These are phyloP conservation scores for Dryadomyces quercivorus DNA, from an alignment of 2,329 filamentous ascomycete genomes.

Conservation along the genomic window DNA sequence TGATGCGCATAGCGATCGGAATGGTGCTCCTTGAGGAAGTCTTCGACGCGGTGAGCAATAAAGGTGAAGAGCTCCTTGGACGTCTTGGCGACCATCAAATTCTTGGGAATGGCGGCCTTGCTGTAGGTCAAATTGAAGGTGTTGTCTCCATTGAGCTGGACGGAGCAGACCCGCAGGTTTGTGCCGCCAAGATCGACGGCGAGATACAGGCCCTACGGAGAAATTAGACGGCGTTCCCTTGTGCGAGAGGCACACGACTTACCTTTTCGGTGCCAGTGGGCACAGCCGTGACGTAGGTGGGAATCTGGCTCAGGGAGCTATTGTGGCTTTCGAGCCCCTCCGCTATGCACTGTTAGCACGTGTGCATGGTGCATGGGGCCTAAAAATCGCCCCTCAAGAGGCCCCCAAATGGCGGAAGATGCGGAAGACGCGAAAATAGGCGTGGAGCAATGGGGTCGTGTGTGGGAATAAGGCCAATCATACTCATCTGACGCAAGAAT, in stretches of 20 bases:
- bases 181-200: slow-evolving; percentile 97
- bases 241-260: neutral
- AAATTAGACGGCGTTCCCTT: neutral
- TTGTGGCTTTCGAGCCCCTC: slow-evolving; percentile 71
- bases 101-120: slow-evolving; percentile 81
- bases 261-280: slow-evolving; percentile 98
- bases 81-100: slow-evolving; percentile 82
- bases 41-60: slow-evolving; percentile 82
- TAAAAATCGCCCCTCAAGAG: neutral
- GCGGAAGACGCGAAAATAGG: neutral
- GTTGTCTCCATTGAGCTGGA: slow-evolving; percentile 84
- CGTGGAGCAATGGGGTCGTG: neutral
- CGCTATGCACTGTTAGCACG: slow-evolving; percentile 31
- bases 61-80: slow-evolving; percentile 83
- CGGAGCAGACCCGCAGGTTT: slow-evolving; percentile 95
- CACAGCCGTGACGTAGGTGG: slow-evolving; percentile 89
- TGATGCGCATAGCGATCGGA: slow-evolving; percentile 71
- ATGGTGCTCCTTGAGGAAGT: slow-evolving; percentile 79
- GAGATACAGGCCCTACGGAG: slow-evolving; percentile 71
- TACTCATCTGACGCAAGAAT: slow-evolving; percentile 76
- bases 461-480: neutral
- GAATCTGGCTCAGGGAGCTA: slow-evolving; percentile 85
- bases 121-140: slow-evolving; percentile 89
- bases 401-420: neutral
- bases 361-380: neutral